Evolutionary conservation across 1,284 basidiomycete species (phyloP).

Genomic region (Trametes versicolor): DNA sequence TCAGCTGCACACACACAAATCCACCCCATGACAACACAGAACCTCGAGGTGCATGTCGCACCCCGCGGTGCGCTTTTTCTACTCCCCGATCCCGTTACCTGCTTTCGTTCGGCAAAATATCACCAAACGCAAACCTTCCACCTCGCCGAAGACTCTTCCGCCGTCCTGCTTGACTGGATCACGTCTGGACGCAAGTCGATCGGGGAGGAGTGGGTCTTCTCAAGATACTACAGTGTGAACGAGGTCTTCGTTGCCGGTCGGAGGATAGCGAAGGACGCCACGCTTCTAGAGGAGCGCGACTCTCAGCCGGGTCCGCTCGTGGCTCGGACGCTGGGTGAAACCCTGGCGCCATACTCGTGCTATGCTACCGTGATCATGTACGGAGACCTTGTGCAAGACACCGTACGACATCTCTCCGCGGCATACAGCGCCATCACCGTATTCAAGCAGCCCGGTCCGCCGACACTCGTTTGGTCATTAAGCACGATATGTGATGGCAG

Average conservation of each 20-base stretch:
- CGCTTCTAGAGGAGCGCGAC: conserved; percentile 70
- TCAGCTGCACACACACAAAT: conserved; percentile 33
- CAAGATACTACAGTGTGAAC: conserved; percentile 86
- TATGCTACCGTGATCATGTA: conserved; percentile 85
- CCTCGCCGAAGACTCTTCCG: conserved; percentile 67
- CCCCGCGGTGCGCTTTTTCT: conserved; percentile 71
- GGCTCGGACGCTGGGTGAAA: conserved; percentile 62
- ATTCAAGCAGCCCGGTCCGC: conserved; percentile 62
- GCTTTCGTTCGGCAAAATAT: conserved; percentile 86
- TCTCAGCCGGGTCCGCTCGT: conserved; percentile 40
- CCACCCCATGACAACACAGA: conserved; percentile 52
- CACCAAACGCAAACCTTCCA: conserved; percentile 82
- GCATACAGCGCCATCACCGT: conserved; percentile 69
- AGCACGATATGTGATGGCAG: conserved; percentile 57
- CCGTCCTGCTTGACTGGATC: conserved; percentile 89
- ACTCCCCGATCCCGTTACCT: conserved; percentile 94
- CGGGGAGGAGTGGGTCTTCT: conserved; percentile 92
- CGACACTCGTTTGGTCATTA: conserved; percentile 82
- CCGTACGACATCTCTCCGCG: conserved; percentile 56
- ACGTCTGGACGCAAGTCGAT: conserved; percentile 84
- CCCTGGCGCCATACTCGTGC: conserved; percentile 81
- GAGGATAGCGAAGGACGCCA: conserved; percentile 78
- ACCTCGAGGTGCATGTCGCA: conserved; percentile 64
- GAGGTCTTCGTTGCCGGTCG: conserved; percentile 77
- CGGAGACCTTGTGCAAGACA: conserved; percentile 63